Percentiles rank a stretch among this genome's conserved stretches.
Evolutionary conservation across 176 grass and related monocot genomes (phyloP).

Genomic region (Raddia distichophylla): DNA sequence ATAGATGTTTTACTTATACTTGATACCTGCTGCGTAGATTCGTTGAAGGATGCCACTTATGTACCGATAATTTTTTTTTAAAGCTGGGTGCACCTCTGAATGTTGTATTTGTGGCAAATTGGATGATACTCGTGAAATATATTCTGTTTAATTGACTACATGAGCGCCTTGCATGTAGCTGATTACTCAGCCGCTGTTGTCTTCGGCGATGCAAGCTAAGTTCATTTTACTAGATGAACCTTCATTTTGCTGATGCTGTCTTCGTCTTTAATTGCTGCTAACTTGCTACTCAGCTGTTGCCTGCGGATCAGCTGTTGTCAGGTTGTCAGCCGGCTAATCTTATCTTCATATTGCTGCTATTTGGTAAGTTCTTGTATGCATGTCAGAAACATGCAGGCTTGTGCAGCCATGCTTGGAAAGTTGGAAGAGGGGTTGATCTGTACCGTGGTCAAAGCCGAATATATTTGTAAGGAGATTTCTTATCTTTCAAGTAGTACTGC

Average conservation of each 20-base stretch:
- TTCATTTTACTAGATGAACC: no score
- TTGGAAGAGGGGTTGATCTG: no score
- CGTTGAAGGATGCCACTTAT: neutral
- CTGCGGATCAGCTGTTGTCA: neutral
- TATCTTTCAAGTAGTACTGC: no score
- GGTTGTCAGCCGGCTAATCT: neutral
- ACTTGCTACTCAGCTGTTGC: no score
- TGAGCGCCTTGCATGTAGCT: neutral
- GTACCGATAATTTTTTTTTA: neutral
- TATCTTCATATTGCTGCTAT: neutral
- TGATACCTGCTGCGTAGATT: conserved; percentile 23
- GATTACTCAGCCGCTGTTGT: neutral
- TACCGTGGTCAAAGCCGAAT: no score
- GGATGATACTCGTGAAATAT: neutral
- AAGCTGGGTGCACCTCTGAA: neutral
- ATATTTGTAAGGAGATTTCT: no score
- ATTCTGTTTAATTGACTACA: conserved; percentile 13
- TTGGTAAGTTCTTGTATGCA: neutral
- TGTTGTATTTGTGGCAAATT: neutral
- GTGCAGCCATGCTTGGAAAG: neutral
- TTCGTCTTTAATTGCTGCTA: no score
- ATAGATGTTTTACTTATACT: conserved; percentile 33
- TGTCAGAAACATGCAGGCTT: neutral
- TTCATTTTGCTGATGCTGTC: no score
- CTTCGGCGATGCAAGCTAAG: no score